Evolutionary conservation across 805 yeast genomes (phyloP).

Genomic region (Wickerhamiella brachini): DNA sequence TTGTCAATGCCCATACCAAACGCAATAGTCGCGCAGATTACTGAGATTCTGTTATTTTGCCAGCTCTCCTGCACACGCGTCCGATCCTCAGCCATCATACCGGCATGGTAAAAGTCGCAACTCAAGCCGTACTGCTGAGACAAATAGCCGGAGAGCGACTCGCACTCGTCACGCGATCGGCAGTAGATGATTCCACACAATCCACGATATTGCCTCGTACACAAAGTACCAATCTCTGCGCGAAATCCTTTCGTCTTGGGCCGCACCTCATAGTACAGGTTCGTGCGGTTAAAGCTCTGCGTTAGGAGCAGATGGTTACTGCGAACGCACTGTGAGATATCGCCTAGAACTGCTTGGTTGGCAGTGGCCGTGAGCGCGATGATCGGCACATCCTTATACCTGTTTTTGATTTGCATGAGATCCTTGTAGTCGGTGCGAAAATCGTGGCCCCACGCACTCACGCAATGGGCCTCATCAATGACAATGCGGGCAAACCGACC

Average conservation of each 20-base stretch:
- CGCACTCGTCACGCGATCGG: slow-evolving; percentile 81
- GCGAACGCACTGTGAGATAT: slow-evolving; percentile 66
- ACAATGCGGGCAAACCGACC: slow-evolving; percentile 67
- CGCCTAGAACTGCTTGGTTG: slow-evolving; percentile 74
- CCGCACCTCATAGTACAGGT: slow-evolving; percentile 63
- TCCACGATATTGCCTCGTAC: slow-evolving; percentile 31
- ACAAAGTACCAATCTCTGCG: slow-evolving; percentile 10
- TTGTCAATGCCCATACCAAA: slow-evolving; percentile 99
- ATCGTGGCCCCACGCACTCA: slow-evolving; percentile 98
- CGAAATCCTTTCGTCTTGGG: slow-evolving; percentile 20
- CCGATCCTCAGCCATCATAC: slow-evolving; percentile 73
- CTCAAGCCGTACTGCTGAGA: slow-evolving; percentile 38
- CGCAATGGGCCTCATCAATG: slow-evolving; percentile 97
- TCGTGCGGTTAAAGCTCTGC: slow-evolving; percentile 86
- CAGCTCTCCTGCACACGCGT: slow-evolving; percentile 58
- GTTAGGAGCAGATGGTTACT: slow-evolving; percentile 48
- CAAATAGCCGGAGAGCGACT: slow-evolving; percentile 55
- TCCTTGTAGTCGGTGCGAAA: slow-evolving; percentile 91
- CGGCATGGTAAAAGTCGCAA: slow-evolving; percentile 81
- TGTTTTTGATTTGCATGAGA: slow-evolving; percentile 53
- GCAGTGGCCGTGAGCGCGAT: slow-evolving; percentile 98
- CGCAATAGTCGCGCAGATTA: slow-evolving; percentile 94
- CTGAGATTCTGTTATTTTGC: slow-evolving; percentile 60
- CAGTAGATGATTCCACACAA: slow-evolving; percentile 87
- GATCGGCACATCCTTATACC: slow-evolving; percentile 70